Evolutionary conservation across 352 stramenopile genomes (phyloP), one percentile per base, ranked within the genome.

Genomic region (Pythium volutum): DNA sequence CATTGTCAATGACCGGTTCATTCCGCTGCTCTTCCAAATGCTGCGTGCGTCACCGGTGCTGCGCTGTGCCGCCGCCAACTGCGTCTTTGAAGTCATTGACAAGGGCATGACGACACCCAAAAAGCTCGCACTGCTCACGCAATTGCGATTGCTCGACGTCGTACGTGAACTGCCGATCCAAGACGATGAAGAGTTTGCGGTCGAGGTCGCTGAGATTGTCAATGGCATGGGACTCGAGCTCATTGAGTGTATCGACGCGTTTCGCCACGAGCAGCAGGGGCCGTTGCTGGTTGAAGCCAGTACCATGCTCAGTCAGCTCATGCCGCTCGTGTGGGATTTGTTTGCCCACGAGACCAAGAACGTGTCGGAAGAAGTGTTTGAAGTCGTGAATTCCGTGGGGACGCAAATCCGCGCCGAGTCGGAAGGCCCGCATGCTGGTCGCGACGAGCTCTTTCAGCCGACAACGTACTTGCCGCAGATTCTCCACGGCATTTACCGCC

Each of bases 61-160:
- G 41, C 80, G 84, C 11, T 91, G 85, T 33, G 69, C 81, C 38
- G 87, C 81, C 0, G 78, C 82, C 27, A 93, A 93, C 62, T 94
- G 86, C 33, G 59, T 96, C n/a, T 89, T 91, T 48, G 84, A 93
- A 66, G 74, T 96, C 42, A 75, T 96, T 41, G 81, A 88, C 67
- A 96, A 96, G 59, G 87, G 87, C 4, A 96, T 96, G 87, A 78
- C 73, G 1, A 69, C 79, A 0, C 77, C 93, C 41, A 94, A 93
- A 67, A 95, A 93, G 63, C 55, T 96, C 50, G 78, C 76, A n/a
- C 67, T 96, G 34, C 68, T 93, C 56, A 67, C 76, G 51, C 78
- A 88, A 56, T 62, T 93, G 15, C 77, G 92, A 29, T 67, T 96
- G 15, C 58, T 89, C 2, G 75, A 88, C 14, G 64, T 91, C 23